Evolutionary conservation across 495 filamentous ascomycete genomes (phyloP), one percentile per base, ranked within the genome.

Genomic region (Bacidia gigantensis): DNA sequence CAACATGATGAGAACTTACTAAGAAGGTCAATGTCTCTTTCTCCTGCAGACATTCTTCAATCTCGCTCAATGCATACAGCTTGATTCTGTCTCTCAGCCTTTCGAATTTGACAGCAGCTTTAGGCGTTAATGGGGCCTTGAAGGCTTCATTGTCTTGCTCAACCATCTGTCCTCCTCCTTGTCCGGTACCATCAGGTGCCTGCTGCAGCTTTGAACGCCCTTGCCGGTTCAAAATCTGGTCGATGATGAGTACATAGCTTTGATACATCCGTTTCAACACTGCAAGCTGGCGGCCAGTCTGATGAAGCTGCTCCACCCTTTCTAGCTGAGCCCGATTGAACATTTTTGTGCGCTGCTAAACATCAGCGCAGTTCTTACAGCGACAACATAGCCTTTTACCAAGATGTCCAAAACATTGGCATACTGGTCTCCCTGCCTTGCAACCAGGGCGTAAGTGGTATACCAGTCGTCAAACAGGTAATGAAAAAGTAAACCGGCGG

Each of bases 401-500:
- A 89, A 56, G 49, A 66, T 45, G 38, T 77, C 71, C 23, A 88
- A 68, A 42, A 73, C 62, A 5, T 68, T 65, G 7, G 74, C 76
- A 55, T 84, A 86, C 50, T 73, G 75, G 51, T 80, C 74, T 51
- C 83, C 75, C 29, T 74, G 67, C 38, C 74, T 71, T 12, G 77
- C 70, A 38, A 87, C 75, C 18, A 86, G 69, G 21, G 70, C 68
- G 59, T 82, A 86, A 53, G 74, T 82, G 5, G 80, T 80, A 41
- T 79, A 72, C 84, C 84, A 93, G 63, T 92, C 86, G 58, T 94
- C 87, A 57, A 92, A 93, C 3, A 94, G 72, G 60, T 89, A 92
- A 62, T 87, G 90, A 59, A 90, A 86, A 11, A 94, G 70, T 25
- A 89, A 65, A 54, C 86, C 86, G 0, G 87, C 73, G 2, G 78